Percentiles rank a stretch among this genome's conserved stretches.
phyloP scores from a whole-genome alignment of 2,329 filamentous ascomycete species.

The Cladophialophora yegresii region DNA sequence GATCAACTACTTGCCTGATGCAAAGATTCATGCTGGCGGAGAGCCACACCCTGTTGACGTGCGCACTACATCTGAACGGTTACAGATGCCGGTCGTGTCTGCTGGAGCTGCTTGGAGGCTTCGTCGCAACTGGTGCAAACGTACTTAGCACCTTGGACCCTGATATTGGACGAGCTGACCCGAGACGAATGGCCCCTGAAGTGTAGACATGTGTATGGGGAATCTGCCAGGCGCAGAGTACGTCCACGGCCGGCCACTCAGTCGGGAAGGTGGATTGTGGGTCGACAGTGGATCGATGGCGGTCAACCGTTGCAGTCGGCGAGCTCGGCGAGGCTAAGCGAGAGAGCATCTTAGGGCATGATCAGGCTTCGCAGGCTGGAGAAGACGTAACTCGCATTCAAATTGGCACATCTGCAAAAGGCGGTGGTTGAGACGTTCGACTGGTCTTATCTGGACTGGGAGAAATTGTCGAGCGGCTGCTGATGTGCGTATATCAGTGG shows the following conservation, averaged over 20 bases:
- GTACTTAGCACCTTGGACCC: not conserved
- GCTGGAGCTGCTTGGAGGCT: not conserved
- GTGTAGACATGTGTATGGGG: not conserved
- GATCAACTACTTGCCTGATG: not conserved
- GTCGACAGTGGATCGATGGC: not conserved
- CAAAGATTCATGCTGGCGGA: not conserved
- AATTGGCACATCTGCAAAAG: not conserved
- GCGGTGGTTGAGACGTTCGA: not conserved
- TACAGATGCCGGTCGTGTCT: not conserved
- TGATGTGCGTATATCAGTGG: not conserved
- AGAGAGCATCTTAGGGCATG: not conserved
- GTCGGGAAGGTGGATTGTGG: not conserved
- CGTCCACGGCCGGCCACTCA: not conserved
- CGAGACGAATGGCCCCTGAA: not conserved
- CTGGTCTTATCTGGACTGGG: not conserved
- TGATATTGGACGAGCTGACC: not conserved
- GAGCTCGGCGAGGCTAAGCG: conserved; percentile 5
- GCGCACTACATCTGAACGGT: not conserved
- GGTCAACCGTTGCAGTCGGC: conserved; percentile 8
- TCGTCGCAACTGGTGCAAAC: not conserved
- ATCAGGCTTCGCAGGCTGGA: not conserved
- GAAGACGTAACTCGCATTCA: not conserved
- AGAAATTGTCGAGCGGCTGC: not conserved
- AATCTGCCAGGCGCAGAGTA: not conserved
- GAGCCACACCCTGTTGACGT: too few relatives aligned